Base-by-base conservation (phyloP, 768 basidiomycete species). In the Boletellus emodensis region DNA sequence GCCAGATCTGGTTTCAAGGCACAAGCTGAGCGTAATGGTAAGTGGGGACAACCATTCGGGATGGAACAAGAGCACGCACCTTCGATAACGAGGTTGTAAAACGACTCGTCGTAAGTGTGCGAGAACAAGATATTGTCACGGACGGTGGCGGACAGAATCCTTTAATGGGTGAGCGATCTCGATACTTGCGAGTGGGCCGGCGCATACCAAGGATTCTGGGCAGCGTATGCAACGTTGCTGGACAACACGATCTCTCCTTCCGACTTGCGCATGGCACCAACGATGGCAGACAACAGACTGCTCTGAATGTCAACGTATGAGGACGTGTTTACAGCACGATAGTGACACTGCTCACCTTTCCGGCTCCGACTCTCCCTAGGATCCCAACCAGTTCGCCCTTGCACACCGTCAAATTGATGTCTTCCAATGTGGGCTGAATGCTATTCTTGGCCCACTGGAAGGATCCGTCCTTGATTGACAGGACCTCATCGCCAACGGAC, bases 51-150 rank as follows among this genome's bases (percentile, higher is more conserved):
- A 5, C 6, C 17, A 20, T 28, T 15, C 8, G 3, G 6, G 9
- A 14, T 7, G 0, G 20, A 44, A 1, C 8, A 17, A 26, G 41
- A 32, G 12, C 2, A 41, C 46, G 5, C 40, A 85, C 89, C 87
- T 72, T 93, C 89, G 4, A 94, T 66, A 5, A 94, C 91, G 14
- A 84, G 62, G 47, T 88, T 78, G 58, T 94, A 95, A 57, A 91
- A 95, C 0, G 74, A 75, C 53, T 88, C 85, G 45, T 97, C 93
- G 54, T 86, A 96, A 57, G 84, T 79, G 66, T 94, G 88, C 10
- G 85, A 92, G 71, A 98, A 97, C 32, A 90, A 62, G 53, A 98
- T 97, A 61, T 98, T 98, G 38, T 93, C 90, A 34, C 86, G 80
- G 44, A 97, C 80, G 2, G 89, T 85, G 0, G 90, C 82, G 2